These are phyloP conservation scores for Aureobasidium subglaciale DNA, from an alignment of 2,329 filamentous ascomycete genomes.

Conservation along the genomic window DNA sequence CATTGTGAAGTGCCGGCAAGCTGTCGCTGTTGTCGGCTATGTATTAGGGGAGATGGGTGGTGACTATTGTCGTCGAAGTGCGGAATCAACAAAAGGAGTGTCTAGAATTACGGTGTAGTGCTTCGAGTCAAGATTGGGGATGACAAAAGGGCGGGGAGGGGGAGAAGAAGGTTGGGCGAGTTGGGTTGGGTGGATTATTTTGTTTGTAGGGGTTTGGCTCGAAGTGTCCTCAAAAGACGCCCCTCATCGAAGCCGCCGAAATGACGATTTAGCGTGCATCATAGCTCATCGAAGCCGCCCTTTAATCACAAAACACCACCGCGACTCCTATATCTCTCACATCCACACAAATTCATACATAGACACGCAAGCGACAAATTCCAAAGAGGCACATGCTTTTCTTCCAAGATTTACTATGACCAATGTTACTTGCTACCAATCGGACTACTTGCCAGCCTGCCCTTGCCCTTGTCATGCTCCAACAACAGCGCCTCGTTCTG, in stretches of 20 bases:
- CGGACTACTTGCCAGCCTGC: conserved; percentile 15
- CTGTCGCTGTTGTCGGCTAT: background rate
- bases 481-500: conserved; percentile 9
- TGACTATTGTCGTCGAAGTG: background rate
- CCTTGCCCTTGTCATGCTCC: conserved; percentile 17
- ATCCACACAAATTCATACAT: background rate
- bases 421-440: conserved; percentile 11
- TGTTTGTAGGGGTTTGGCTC: conserved; percentile 9
- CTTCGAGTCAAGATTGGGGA: background rate
- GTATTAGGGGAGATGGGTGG: background rate
- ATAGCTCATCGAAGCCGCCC: background rate
- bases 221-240: background rate
- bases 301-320: background rate
- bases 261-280: conserved; percentile 8
- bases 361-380: background rate
- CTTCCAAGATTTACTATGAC: conserved; percentile 13
- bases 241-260: background rate
- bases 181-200: background rate
- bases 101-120: background rate
- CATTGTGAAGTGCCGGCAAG: conserved; percentile 8
- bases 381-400: background rate
- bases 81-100: conserved; percentile 6
- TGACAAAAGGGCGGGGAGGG: background rate
- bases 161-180: background rate
- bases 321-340: background rate